Evolutionary conservation across 495 filamentous ascomycete species (phyloP), one percentile per base, ranked within the genome.

Genomic region (Glarea lozoyensis): DNA sequence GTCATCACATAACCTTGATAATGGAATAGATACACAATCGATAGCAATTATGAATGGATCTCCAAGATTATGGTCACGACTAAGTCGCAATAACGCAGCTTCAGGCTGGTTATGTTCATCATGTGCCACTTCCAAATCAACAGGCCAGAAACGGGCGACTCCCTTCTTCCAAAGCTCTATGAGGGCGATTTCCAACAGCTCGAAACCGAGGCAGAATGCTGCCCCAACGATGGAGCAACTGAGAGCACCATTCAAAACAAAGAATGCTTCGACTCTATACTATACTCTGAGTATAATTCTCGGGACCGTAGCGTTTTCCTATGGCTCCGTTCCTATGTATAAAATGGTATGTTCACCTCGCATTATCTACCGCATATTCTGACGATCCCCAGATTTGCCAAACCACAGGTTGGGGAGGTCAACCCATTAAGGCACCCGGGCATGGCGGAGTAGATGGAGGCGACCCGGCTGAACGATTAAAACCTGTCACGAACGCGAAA

Each of bases 251-350:
- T 82, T 79, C 41, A 69, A 61, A 37, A 58, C 64, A 53, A 71
- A 66, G 65, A 86, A 86, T 55, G 60, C 54, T 24, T 74, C 74
- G 22, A 75, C 70, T 11, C 64, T 78, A 67, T 81, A 74, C 43
- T 96, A 94, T 63, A 77, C 82, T 22, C 63, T 90, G 34, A 92
- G 86, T 61, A 59, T 92, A 44, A 88, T 94, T 46, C 66, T 99
- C 40, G 90, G 84, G 45, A 96, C 89, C 4, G 82, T 93, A 34
- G 88, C 87, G 20, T 72, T 97, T 18, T 86, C 88, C 4, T 99
- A 99, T 60, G 90, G 90, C 42, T 93, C 88, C 30, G 92, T 99
- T 43, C 92, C 92, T 18, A 71, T 97, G 61, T 99, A 99, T 68
- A 96, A 96, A 62, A 94, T 94, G 87, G 88, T 93, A 46, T 12